These are phyloP conservation scores for Linum trigynum DNA, from an alignment of 345 rosid species.

Conservation along the genomic window DNA sequence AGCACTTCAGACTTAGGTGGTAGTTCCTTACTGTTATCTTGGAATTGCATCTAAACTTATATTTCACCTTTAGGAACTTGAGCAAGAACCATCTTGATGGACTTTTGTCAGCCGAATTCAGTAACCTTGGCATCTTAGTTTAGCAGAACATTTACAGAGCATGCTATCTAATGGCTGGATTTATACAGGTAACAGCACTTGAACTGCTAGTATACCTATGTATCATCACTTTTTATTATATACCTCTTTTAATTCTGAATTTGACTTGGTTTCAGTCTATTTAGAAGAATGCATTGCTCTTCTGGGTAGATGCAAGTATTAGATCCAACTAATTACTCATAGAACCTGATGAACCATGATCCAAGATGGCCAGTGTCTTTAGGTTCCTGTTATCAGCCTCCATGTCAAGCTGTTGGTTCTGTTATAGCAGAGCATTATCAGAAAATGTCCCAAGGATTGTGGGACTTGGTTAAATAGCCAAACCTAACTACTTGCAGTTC, in stretches of 20 bases:
- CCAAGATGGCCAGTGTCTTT: no score
- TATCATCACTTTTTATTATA: neutral
- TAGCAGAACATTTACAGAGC: constrained; percentile 37
- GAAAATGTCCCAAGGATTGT: no score
- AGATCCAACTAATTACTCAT: no score
- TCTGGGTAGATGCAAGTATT: constrained; percentile 90
- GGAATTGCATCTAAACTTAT: neutral
- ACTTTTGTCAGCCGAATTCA: constrained; percentile 59
- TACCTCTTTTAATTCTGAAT: constrained; percentile 9
- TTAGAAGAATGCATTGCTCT: constrained; percentile 14
- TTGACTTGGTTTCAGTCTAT: constrained; percentile 6
- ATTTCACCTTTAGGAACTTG: constrained; percentile 41
- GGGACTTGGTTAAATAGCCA: no score
- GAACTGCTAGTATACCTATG: neutral
- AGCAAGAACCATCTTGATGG: constrained; percentile 62
- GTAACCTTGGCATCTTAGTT: constrained; percentile 45
- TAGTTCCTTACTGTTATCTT: neutral
- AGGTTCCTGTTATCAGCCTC: no score
- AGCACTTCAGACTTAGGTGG: neutral
- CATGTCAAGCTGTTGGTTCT: no score
- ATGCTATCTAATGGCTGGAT: constrained; percentile 97
- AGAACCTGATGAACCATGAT: no score
- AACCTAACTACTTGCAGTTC: no score
- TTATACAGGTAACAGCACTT: constrained; percentile 58
- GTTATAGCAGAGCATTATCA: no score